Percentiles rank a stretch among this genome's conserved stretches.
Conservation (phyloP, 208 protist species). For the Trypanosoma mega region DNA sequence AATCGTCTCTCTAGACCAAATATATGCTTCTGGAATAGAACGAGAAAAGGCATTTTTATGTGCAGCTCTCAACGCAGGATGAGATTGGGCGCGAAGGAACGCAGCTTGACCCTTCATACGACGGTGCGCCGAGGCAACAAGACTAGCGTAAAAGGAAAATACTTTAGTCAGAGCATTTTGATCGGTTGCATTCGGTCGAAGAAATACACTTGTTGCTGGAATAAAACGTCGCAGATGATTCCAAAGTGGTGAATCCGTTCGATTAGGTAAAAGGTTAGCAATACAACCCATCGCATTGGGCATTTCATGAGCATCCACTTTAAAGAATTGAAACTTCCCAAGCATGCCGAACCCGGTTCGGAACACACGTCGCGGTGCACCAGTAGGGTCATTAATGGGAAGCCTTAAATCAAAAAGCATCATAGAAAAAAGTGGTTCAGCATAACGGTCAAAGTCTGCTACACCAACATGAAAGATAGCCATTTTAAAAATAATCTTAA, state of each 20-base stretch:
- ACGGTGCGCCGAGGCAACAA: slow-evolving; percentile 31
- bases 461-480: slow-evolving; percentile 37
- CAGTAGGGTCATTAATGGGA: slow-evolving; percentile 21
- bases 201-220: slow-evolving; percentile 62
- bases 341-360: slow-evolving; percentile 14
- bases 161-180: slow-evolving; percentile 23
- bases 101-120: slow-evolving; percentile 15
- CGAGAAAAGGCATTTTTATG: not conserved
- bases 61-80: not conserved
- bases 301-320: slow-evolving; percentile 15
- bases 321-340: slow-evolving; percentile 20
- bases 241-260: slow-evolving; percentile 62
- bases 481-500: slow-evolving; percentile 40
- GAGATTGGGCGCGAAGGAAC: not conserved
- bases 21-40: slow-evolving; percentile 14
- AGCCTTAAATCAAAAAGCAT: slow-evolving; percentile 43
- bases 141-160: slow-evolving; percentile 36
- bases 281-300: slow-evolving; percentile 13
- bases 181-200: slow-evolving; percentile 47
- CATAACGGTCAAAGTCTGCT: slow-evolving; percentile 50
- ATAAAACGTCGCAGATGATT: slow-evolving; percentile 78
- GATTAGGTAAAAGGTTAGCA: slow-evolving; percentile 23
- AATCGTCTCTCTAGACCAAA: slow-evolving; percentile 43
- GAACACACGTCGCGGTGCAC: not conserved
- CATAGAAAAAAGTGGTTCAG: slow-evolving; percentile 69